Evolutionary conservation across 805 yeast genomes (phyloP).

Genomic region (Barnettozyma pratensis): DNA sequence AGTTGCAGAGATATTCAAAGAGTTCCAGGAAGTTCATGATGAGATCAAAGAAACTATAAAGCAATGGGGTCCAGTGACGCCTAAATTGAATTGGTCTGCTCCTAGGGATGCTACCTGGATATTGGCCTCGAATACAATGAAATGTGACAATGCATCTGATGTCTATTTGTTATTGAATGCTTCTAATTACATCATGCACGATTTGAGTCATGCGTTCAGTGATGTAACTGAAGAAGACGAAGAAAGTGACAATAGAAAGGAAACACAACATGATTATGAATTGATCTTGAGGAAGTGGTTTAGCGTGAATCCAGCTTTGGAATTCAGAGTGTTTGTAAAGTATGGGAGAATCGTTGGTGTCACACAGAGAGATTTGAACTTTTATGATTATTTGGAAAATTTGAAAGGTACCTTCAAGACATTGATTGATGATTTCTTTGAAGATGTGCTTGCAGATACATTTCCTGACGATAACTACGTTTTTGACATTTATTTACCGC

Average conservation of each 20-base stretch:
- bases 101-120: constrained; percentile 97
- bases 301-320: constrained; percentile 80
- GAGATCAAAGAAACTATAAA: constrained; percentile 41
- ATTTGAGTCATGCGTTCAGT: constrained; percentile 67
- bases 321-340: constrained; percentile 81
- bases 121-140: constrained; percentile 66
- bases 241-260: constrained; percentile 14
- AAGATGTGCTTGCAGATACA: constrained; percentile 37
- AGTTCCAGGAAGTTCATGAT: constrained; percentile 58
- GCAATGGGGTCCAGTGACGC: constrained; percentile 60
- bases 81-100: constrained; percentile 95
- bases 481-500: constrained; percentile 78
- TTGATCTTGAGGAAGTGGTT: constrained; percentile 81
- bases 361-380: constrained; percentile 83
- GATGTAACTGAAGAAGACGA: constrained; percentile 29
- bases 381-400: constrained; percentile 61
- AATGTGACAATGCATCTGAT: constrained; percentile 68
- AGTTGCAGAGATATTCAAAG: constrained; percentile 24
- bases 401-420: constrained; percentile 43
- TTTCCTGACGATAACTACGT: constrained; percentile 58
- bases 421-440: constrained; percentile 51
- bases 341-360: constrained; percentile 61
- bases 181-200: constrained; percentile 85
- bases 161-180: constrained; percentile 77
- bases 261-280: constrained; percentile 40